Conservation (phyloP, 352 stramenopile species). For the Phytophthora sansomeana region DNA sequence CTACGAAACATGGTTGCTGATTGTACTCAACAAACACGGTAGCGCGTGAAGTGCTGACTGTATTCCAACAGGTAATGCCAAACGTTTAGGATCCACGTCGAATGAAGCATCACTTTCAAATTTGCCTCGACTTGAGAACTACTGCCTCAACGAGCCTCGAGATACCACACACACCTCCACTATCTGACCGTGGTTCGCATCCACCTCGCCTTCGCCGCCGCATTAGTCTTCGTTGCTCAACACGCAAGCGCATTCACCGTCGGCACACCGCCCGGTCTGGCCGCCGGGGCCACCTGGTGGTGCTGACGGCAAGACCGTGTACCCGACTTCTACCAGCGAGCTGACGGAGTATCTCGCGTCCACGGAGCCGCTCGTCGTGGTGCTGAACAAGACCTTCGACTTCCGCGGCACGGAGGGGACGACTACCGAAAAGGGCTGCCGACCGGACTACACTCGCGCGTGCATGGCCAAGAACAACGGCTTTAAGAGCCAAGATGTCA, state of each 20-base stretch:
- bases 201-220: conserved; percentile 2
- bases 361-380: conserved; percentile 34
- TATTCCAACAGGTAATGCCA: too few species aligned
- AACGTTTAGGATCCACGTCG: too few species aligned
- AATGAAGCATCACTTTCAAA: conserved; percentile 18
- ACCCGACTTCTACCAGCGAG: conserved; percentile 34
- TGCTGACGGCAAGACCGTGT: conserved; percentile 27
- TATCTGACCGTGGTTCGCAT: conserved; percentile 9
- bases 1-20: too few species aligned
- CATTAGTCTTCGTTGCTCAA: conserved; percentile 6
- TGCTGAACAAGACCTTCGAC: conserved; percentile 46
- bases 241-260: conserved; percentile 10
- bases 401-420: conserved; percentile 42
- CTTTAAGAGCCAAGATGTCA: conserved; percentile 47
- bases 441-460: conserved; percentile 35
- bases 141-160: background rate
- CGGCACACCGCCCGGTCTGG: conserved; percentile 27
- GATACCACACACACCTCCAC: background rate
- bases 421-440: conserved; percentile 42
- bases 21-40: too few species aligned
- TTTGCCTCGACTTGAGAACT: conserved; percentile 15
- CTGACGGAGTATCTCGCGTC: conserved; percentile 37
- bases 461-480: conserved; percentile 50
- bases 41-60: too few species aligned
- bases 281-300: conserved; percentile 36